Evolutionary conservation across 1,139 yeast genomes (phyloP).

Genomic region (Debaryomyces subglobosus): DNA sequence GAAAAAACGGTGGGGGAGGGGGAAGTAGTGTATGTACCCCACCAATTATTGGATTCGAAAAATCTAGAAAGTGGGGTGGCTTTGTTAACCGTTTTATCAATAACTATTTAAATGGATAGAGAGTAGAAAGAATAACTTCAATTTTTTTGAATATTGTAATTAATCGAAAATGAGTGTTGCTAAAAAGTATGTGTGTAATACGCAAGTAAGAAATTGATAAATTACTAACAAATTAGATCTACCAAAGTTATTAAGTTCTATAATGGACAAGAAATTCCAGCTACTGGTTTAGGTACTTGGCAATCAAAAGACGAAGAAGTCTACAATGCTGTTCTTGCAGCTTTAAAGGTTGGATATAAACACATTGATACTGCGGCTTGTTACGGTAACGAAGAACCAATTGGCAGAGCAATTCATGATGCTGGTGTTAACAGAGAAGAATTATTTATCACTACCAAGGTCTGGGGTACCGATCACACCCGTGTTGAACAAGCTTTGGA

Average conservation of each 20-base stretch:
- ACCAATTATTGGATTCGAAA: not conserved
- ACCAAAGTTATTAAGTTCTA: slow-evolving; percentile 42
- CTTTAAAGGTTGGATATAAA: slow-evolving; percentile 66
- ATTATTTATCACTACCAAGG: slow-evolving; percentile 73
- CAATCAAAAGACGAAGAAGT: slow-evolving; percentile 53
- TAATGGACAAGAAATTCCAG: slow-evolving; percentile 64
- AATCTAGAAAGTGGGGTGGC: not conserved
- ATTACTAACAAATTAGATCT: slow-evolving; percentile 10
- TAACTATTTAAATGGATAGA: not conserved
- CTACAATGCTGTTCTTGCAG: slow-evolving; percentile 58
- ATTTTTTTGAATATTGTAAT: not conserved
- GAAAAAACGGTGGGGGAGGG: not conserved
- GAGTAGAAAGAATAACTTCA: not conserved
- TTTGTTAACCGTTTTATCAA: not conserved
- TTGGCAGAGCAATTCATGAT: slow-evolving; percentile 63
- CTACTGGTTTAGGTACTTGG: slow-evolving; percentile 78
- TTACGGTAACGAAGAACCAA: slow-evolving; percentile 63
- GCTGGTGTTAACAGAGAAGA: slow-evolving; percentile 67
- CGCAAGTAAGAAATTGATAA: not conserved
- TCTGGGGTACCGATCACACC: slow-evolving; percentile 67
- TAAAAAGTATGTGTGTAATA: not conserved
- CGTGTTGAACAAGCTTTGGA: slow-evolving; percentile 59
- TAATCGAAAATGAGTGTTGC: slow-evolving; percentile 2
- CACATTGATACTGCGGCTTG: slow-evolving; percentile 78
- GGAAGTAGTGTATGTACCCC: not conserved